Conservation (phyloP, 352 stramenopile genomes). For the Pythium coloratum region DNA sequence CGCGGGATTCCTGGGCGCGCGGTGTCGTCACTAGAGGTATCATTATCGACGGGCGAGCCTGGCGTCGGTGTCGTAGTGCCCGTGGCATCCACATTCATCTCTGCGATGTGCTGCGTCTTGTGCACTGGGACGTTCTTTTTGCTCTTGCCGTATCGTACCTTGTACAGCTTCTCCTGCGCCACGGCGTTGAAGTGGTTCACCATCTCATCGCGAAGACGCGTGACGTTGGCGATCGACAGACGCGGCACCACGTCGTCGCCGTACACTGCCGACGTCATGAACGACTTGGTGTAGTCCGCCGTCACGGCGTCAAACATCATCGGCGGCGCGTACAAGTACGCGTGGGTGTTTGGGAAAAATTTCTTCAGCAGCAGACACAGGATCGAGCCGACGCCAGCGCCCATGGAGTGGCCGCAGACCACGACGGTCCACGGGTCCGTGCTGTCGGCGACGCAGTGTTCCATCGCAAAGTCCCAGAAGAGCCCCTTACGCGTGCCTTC, state of each 20-base stretch:
- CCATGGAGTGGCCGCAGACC: slow-evolving; percentile 81
- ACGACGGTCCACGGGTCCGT: slow-evolving; percentile 60
- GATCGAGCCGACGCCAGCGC: slow-evolving; percentile 72
- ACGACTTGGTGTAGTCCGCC: slow-evolving; percentile 55
- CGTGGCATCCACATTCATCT: slow-evolving; percentile 20
- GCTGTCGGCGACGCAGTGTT: slow-evolving; percentile 39
- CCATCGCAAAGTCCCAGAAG: slow-evolving; percentile 71
- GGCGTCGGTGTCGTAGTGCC: slow-evolving; percentile 7
- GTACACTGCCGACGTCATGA: slow-evolving; percentile 72
- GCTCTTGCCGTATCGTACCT: slow-evolving; percentile 51
- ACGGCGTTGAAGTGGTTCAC: slow-evolving; percentile 62
- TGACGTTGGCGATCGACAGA: slow-evolving; percentile 66
- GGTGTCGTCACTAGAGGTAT: background rate
- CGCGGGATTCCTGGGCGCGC: background rate
- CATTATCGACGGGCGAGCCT: background rate
- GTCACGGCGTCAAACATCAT: slow-evolving; percentile 67
- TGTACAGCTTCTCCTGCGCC: slow-evolving; percentile 57
- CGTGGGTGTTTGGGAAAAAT: slow-evolving; percentile 52
- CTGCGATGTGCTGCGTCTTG: slow-evolving; percentile 2
- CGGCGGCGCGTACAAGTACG: slow-evolving; percentile 64
- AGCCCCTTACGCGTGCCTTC: slow-evolving; percentile 51
- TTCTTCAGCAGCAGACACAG: slow-evolving; percentile 61
- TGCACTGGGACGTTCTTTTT: slow-evolving; percentile 20
- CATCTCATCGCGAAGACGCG: slow-evolving; percentile 70
- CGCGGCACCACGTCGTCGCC: slow-evolving; percentile 72